Evolutionary conservation across 2,329 filamentous ascomycete genomes (phyloP), one percentile per base, ranked within the genome.

Genomic region (Parastagonospora nodorum): DNA sequence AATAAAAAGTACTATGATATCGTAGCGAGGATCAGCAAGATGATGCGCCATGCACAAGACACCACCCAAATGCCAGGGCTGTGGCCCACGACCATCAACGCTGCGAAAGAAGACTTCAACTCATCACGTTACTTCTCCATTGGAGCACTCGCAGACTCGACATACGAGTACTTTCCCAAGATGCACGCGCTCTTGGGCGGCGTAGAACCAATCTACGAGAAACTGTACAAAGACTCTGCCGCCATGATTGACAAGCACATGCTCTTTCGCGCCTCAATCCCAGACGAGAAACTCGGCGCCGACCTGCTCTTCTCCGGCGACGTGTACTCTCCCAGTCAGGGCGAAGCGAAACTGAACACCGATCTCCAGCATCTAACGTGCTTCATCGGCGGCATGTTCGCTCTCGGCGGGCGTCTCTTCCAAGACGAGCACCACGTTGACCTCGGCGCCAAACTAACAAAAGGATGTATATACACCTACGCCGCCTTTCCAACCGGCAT

Each of bases 301-400:
- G 60, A 67, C 7, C 53, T 74, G 1, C 51, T 74, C 2, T 61
- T 69, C 35, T 68, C 65, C 27, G 73, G 72, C 16, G 74, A 77
- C 37, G 72, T 78, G 2, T 52, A 51, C 19, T 50, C 58, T 1
- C 40, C 51, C 28, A 45, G 51, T 60, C 53, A 51, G 9, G 44
- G 55, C 2, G 42, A 58, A 10, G 46, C 63, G 5, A 55, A 37
- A 2, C 52, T 72, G 6, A 73, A 78, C 8, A 76, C 82, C 14
- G 78, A 84, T 56, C 80, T 79, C 41, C 79, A 83, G 39, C 84
- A 87, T 67, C 75, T 86, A 4, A 79, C 77, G 9, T 87, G 84
- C 68, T 87, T 85, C 63, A 76, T 80, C 4, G 84, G 84, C 11
- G 84, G 83, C 38, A 86, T 86, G 82, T 82, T 84, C 55, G 84